Evolutionary conservation across 1,284 basidiomycete genomes (phyloP).

Genomic region (Coniferiporia weirii): DNA sequence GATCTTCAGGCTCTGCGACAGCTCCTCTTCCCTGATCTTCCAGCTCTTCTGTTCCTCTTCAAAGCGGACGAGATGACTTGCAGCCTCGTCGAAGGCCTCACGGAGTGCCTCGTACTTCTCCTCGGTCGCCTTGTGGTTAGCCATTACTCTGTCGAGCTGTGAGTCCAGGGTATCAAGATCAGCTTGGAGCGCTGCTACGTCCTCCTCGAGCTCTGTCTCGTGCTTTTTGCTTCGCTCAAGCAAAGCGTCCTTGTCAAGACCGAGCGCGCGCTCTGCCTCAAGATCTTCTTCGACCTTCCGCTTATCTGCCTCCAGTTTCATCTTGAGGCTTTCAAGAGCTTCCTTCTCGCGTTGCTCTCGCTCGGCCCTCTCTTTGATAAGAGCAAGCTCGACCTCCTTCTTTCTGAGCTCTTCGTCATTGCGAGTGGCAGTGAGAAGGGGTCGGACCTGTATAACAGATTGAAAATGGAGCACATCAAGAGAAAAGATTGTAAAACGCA

Average conservation of each 20-base stretch:
- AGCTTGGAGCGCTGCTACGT: slow-evolving; percentile 72
- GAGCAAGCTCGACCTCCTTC: slow-evolving; percentile 82
- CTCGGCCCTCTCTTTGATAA: slow-evolving; percentile 82
- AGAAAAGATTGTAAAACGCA: slow-evolving; percentile 23
- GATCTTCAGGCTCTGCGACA: slow-evolving; percentile 47
- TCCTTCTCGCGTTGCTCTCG: slow-evolving; percentile 79
- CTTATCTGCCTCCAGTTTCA: slow-evolving; percentile 79
- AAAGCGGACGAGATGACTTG: slow-evolving; percentile 75
- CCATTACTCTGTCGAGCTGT: slow-evolving; percentile 78
- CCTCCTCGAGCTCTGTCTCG: slow-evolving; percentile 83
- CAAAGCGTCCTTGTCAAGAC: slow-evolving; percentile 82
- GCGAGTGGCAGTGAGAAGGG: slow-evolving; percentile 87
- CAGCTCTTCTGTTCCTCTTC: slow-evolving; percentile 75
- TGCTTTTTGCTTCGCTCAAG: slow-evolving; percentile 82
- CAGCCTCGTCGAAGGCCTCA: slow-evolving; percentile 75
- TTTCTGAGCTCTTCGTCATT: slow-evolving; percentile 88
- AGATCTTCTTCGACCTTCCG: slow-evolving; percentile 77
- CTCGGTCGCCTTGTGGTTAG: slow-evolving; percentile 71
- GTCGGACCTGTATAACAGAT: slow-evolving; percentile 62
- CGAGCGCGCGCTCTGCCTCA: slow-evolving; percentile 75
- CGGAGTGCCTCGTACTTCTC: slow-evolving; percentile 71
- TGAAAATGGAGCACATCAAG: slow-evolving; percentile 9
- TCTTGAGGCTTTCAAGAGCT: slow-evolving; percentile 72
- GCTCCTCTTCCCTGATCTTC: slow-evolving; percentile 53
- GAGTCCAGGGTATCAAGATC: slow-evolving; percentile 85